Base-by-base conservation (phyloP, 169 alveolate genomes). In the Neospora caninum region DNA sequence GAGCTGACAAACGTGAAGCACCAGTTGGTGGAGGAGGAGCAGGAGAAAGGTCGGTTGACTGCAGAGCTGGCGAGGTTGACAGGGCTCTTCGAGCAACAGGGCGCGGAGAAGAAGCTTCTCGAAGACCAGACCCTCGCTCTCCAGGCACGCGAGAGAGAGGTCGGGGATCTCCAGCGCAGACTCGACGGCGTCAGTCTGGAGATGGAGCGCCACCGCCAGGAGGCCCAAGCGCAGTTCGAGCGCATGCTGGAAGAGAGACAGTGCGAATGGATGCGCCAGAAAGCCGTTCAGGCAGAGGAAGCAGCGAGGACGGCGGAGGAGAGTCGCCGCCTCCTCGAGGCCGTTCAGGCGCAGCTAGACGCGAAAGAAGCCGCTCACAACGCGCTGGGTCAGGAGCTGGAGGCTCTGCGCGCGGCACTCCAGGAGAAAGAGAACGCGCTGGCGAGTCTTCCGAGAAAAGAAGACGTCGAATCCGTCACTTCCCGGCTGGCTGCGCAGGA, bases 341-440 rank as follows among this genome's bases (percentile, higher is more conserved):
- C 39, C 27, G 49, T 78, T n/a, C 39, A 78, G 86, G 27, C 86
- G 2, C 86, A n/a, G 4, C 49, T 78, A 0, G 49, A 10, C 20
- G 86, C 9, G 45, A 78, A 80, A 43, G 94, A 88, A 36, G 87
- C 53, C 41, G 78, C 53, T 42, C 92, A 82, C 54, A 87, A 87
- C 34, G 92, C 87, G 25, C n/a, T 92, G 88, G 69, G 58, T 86
- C 89, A 22, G 42, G 94, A 91, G 89, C 53, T 73, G 69, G 70
- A 49, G 10, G 82, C 80, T 41, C 70, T 91, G 53, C 91, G 89
- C 41, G 80, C 34, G 69, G 80, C 49, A 39, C 58, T 91, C 34
- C 10, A 7, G 29, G 94, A 78, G 89, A 91, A 91, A 41, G 91
- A 78, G 34, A 22, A 16, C n/a, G 34, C 25, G n/a, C 31, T 64